Conservation (phyloP, 305 asterid genomes). For the Ilex paraguariensis region DNA sequence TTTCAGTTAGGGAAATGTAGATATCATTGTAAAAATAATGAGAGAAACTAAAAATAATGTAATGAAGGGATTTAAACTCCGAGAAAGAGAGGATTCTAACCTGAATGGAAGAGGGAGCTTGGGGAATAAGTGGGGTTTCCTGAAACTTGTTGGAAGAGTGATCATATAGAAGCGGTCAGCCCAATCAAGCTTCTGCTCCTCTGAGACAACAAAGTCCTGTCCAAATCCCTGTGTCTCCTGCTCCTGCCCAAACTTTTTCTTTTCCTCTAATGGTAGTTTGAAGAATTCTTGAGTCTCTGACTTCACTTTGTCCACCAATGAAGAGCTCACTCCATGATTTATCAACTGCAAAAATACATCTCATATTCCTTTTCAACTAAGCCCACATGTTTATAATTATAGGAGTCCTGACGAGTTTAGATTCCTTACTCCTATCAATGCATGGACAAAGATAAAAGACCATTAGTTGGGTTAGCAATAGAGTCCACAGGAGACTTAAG, state of each 20-base stretch:
- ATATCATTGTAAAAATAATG: no score
- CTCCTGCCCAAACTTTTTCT: conserved; percentile 12
- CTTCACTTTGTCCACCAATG: conserved; percentile 11
- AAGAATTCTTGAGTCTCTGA: conserved; percentile 2
- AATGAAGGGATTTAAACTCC: no score
- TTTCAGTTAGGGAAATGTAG: no score
- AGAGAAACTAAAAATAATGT: no score
- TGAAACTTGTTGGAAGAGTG: conserved; percentile 5
- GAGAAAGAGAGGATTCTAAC: not conserved
- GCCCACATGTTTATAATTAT: no score
- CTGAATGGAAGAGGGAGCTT: conserved; percentile 10
- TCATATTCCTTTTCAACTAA: no score
- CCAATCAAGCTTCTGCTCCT: conserved; percentile 18
- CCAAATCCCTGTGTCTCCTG: conserved; percentile 7
- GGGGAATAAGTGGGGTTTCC: conserved; percentile 17
- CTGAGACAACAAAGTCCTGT: conserved; percentile 8
- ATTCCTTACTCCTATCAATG: no score
- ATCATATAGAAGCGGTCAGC: not conserved
- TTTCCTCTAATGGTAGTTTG: conserved; percentile 10
- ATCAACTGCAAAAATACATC: conserved; percentile 1
- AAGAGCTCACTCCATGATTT: conserved; percentile 15
- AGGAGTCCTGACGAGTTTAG: no score
- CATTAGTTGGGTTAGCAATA: no score
- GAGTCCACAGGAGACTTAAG: no score
- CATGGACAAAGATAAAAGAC: no score